Conservation (phyloP, 1,139 yeast species). For the Debaryomyces sp. region DNA sequence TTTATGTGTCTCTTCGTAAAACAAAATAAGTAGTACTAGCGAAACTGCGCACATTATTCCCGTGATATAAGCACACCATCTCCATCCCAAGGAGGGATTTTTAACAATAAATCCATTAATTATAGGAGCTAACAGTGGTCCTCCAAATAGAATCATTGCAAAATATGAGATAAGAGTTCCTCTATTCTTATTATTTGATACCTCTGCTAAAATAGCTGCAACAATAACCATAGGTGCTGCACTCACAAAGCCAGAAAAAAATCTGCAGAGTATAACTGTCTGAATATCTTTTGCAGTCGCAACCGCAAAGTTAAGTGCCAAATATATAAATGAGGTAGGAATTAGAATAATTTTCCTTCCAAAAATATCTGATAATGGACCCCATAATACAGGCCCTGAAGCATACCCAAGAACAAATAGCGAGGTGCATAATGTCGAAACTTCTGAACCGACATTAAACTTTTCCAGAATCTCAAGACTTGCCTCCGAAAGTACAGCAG, state of each 20-base stretch:
- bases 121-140: constrained; percentile 24
- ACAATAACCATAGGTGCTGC: constrained; percentile 47
- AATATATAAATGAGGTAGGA: constrained; percentile 31
- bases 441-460: constrained; percentile 36
- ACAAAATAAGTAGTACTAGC: constrained; percentile 28
- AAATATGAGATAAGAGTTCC: neutral
- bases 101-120: constrained; percentile 38
- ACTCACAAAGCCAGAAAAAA: constrained; percentile 44
- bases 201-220: constrained; percentile 36
- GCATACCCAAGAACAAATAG: constrained; percentile 48
- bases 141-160: neutral
- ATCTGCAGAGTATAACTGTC: constrained; percentile 42
- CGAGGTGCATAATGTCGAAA: constrained; percentile 41
- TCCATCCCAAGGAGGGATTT: constrained; percentile 48
- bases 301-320: constrained; percentile 39
- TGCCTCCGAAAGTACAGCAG: constrained; percentile 42
- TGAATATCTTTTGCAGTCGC: constrained; percentile 44
- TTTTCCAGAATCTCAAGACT: constrained; percentile 23
- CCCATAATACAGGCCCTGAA: constrained; percentile 45
- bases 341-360: constrained; percentile 38
- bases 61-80: constrained; percentile 59
- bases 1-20: constrained; percentile 53
- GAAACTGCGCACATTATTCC: constrained; percentile 50
- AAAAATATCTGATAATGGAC: constrained; percentile 44
- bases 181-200: constrained; percentile 17